Conservation (phyloP, 257 asterid species). For the Fraxinus excelsior region DNA sequence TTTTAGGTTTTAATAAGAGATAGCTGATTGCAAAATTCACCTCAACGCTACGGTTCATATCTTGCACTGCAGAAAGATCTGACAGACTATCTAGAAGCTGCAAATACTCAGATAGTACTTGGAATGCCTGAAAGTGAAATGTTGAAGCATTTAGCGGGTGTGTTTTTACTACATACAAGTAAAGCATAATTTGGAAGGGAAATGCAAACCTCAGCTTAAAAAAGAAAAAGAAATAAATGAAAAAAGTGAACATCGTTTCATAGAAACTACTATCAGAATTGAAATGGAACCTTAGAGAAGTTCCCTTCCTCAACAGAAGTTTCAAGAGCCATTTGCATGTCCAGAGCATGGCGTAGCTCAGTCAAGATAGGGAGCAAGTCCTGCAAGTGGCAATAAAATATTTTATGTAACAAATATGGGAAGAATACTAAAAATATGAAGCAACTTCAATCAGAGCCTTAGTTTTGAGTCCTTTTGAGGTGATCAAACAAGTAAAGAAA, state of each 20-base stretch:
- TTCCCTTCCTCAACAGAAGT: slow-evolving; percentile 79
- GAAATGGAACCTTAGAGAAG: slow-evolving; percentile 76
- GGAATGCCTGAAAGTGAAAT: slow-evolving; percentile 79
- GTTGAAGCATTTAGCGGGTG: slow-evolving; percentile 29
- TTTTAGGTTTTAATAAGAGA: slow-evolving; percentile 9
- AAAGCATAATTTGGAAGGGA: slow-evolving; percentile 17
- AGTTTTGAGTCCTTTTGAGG: not conserved
- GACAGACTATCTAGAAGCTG: slow-evolving; percentile 88
- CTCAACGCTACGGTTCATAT: slow-evolving; percentile 95
- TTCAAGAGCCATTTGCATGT: slow-evolving; percentile 83
- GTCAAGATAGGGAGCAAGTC: slow-evolving; percentile 82
- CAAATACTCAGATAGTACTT: slow-evolving; percentile 87
- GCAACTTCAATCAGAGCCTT: slow-evolving; percentile 3
- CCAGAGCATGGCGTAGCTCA: slow-evolving; percentile 83
- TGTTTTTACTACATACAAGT: slow-evolving; percentile 16
- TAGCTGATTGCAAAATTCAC: slow-evolving; percentile 42
- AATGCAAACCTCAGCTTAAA: slow-evolving; percentile 24
- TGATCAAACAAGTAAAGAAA: not conserved
- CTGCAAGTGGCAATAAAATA: slow-evolving; percentile 49
- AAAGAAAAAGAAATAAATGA: not conserved
- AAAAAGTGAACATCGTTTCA: slow-evolving; percentile 17
- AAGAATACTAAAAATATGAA: not conserved
- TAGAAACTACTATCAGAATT: slow-evolving; percentile 28
- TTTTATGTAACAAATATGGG: slow-evolving; percentile 12
- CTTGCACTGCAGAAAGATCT: slow-evolving; percentile 81